Conservation (phyloP, 306 rosid genomes). For the Nissolia schottii region DNA sequence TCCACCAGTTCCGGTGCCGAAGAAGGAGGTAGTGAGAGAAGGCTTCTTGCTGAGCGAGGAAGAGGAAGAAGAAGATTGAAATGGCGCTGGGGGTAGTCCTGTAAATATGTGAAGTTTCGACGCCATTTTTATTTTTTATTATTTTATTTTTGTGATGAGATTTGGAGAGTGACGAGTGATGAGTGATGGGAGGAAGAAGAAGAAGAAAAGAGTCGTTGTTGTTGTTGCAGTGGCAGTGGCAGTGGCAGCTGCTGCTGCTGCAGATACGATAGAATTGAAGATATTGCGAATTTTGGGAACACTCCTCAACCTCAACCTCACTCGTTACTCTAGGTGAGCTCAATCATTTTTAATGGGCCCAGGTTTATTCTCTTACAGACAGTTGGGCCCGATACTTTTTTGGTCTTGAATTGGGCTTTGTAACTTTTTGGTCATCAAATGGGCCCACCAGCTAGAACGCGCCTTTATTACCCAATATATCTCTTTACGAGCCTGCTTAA, state of each 20-base stretch:
- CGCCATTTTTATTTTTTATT: constrained; percentile 72
- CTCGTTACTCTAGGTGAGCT: background rate
- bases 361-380: background rate
- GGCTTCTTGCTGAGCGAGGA: constrained; percentile 41
- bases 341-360: background rate
- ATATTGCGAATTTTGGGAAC: constrained; percentile 17
- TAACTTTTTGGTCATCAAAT: too few relatives aligned
- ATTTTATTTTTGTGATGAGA: background rate
- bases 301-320: background rate
- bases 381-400: too few relatives aligned
- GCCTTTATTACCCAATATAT: too few relatives aligned
- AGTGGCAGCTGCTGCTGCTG: constrained; percentile 4
- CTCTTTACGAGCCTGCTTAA: too few relatives aligned
- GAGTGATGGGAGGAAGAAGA: too few relatives aligned
- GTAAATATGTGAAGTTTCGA: constrained; percentile 59
- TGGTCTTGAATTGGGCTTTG: too few relatives aligned
- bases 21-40: constrained; percentile 57
- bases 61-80: constrained; percentile 49
- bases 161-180: constrained; percentile 2
- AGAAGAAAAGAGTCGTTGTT: background rate
- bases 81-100: constrained; percentile 43
- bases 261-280: constrained; percentile 26
- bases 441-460: too few relatives aligned
- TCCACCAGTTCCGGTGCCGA: constrained; percentile 50
- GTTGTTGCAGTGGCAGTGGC: too few relatives aligned